Evolutionary conservation across 352 stramenopile genomes (phyloP).

Genomic region (Pythium phragmitis): DNA sequence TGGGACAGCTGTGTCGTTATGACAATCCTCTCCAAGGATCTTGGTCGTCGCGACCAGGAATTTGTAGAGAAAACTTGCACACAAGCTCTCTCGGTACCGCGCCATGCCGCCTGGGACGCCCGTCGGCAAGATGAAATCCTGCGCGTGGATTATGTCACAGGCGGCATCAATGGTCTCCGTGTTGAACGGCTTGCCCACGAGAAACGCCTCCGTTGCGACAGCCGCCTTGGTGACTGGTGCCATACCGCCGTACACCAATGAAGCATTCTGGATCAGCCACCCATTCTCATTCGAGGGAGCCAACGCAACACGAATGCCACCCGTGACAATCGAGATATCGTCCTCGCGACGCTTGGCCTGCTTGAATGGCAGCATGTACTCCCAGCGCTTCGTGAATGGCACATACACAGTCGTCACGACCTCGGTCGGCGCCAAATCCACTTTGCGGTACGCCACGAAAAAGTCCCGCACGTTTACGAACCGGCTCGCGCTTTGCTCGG

Average conservation of each 20-base stretch:
- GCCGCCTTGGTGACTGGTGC: constrained; percentile 64
- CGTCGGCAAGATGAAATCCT: constrained; percentile 91
- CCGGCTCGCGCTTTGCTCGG: constrained; percentile 25
- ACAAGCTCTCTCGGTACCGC: constrained; percentile 93
- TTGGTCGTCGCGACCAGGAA: constrained; percentile 87
- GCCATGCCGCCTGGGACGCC: constrained; percentile 93
- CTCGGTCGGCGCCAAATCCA: constrained; percentile 87
- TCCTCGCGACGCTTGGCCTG: constrained; percentile 94
- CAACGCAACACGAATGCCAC: constrained; percentile 89
- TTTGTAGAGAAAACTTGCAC: constrained; percentile 94
- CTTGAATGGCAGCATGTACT: constrained; percentile 96
- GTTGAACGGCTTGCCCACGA: constrained; percentile 84
- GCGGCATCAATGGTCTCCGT: constrained; percentile 80
- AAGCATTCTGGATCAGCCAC: constrained; percentile 69
- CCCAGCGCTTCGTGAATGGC: constrained; percentile 81
- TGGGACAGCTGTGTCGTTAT: constrained; percentile 22
- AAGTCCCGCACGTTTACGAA: constrained; percentile 88
- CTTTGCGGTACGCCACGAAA: constrained; percentile 94
- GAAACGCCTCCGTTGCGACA: constrained; percentile 49
- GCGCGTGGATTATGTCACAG: constrained; percentile 70
- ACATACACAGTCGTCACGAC: constrained; percentile 92
- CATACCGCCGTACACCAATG: constrained; percentile 70
- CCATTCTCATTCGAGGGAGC: constrained; percentile 28
- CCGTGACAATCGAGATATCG: constrained; percentile 97
- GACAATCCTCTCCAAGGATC: constrained; percentile 45